Evolutionary conservation across 2,329 filamentous ascomycete genomes (phyloP).

Genomic region (Raffaelea ambrosiae): DNA sequence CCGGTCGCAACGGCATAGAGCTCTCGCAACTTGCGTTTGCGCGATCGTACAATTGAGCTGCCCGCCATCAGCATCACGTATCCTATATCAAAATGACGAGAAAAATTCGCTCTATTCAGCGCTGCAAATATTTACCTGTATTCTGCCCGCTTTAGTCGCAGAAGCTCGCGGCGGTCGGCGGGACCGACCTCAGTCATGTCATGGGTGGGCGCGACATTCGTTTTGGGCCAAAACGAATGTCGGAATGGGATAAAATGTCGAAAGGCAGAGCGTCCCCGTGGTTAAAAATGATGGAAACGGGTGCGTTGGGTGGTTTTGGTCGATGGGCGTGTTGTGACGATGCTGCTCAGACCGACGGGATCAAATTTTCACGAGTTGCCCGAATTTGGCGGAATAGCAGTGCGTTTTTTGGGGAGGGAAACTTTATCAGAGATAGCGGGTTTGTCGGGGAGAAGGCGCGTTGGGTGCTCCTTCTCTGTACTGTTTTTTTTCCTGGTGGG

Average conservation of each 20-base stretch:
- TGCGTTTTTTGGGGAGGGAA: constrained; percentile 14
- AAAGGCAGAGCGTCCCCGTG: constrained; percentile 21
- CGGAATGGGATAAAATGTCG: constrained; percentile 24
- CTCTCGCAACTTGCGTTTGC: constrained; percentile 85
- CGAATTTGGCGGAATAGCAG: constrained; percentile 7
- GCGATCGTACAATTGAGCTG: constrained; percentile 69
- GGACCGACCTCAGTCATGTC: constrained; percentile 64
- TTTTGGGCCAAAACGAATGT: constrained; percentile 56
- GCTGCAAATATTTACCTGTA: constrained; percentile 42
- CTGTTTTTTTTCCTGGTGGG: not conserved
- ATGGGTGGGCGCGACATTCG: constrained; percentile 61
- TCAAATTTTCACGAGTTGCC: constrained; percentile 15
- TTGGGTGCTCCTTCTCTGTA: not conserved
- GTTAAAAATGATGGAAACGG: constrained; percentile 26
- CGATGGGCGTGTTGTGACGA: constrained; percentile 19
- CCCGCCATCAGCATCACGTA: constrained; percentile 33
- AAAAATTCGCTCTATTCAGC: constrained; percentile 39
- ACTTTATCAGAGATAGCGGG: constrained; percentile 13
- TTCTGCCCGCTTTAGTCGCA: constrained; percentile 56
- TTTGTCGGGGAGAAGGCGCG: constrained; percentile 4
- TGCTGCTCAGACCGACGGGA: constrained; percentile 8
- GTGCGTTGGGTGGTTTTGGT: constrained; percentile 21
- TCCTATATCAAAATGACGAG: constrained; percentile 37
- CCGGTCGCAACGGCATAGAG: constrained; percentile 74
- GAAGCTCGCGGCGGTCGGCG: constrained; percentile 57